Evolutionary conservation across 768 basidiomycete genomes (phyloP).

Genomic region (Brasilioporus rufonigricans): DNA sequence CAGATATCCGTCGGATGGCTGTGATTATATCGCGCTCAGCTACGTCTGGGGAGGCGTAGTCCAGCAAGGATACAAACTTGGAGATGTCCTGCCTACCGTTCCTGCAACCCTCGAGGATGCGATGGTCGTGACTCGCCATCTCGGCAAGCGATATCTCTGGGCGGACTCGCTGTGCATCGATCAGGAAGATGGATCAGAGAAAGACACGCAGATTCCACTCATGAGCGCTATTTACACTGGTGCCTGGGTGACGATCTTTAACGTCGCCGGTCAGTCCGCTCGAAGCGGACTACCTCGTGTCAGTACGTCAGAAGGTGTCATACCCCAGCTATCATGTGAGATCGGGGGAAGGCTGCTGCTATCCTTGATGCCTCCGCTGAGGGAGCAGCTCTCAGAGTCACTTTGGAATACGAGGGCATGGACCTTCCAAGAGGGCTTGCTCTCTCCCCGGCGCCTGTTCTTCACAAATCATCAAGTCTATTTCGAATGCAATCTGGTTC

Average conservation of each 20-base stretch:
- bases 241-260: constrained; percentile 13
- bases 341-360: constrained; percentile 4
- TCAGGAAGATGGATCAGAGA: constrained; percentile 7
- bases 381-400: neutral
- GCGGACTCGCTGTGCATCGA: constrained; percentile 19
- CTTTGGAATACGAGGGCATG: constrained; percentile 13
- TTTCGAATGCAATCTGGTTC: constrained; percentile 1
- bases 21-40: constrained; percentile 15
- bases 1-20: neutral
- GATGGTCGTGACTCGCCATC: constrained; percentile 9
- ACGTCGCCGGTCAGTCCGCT: constrained; percentile 5
- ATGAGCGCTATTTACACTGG: constrained; percentile 19
- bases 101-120: constrained; percentile 20
- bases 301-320: neutral
- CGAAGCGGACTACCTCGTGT: constrained; percentile 12
- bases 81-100: constrained; percentile 8
- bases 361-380: constrained; percentile 11
- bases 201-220: constrained; percentile 7
- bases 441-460: constrained; percentile 16
- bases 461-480: constrained; percentile 20
- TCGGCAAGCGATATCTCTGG: constrained; percentile 19
- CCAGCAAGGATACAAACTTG: constrained; percentile 7
- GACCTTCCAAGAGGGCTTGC: constrained; percentile 20
- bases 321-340: constrained; percentile 8
- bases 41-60: constrained; percentile 17